Conservation (phyloP, 805 yeast genomes). For the Debaryomyces maramus region DNA sequence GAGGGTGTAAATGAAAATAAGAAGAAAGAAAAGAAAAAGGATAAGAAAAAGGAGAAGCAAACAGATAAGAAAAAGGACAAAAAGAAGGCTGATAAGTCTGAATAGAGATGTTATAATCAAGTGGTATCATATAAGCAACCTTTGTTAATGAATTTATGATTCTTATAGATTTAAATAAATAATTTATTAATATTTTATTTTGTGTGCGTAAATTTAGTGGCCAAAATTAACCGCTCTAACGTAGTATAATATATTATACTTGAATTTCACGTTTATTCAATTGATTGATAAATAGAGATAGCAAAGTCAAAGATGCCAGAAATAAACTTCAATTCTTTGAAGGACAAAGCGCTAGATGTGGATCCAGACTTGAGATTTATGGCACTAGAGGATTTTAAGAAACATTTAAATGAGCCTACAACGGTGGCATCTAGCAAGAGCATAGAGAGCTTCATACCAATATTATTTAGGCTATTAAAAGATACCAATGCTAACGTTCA, state of each 20-base stretch:
- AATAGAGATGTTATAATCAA: neutral
- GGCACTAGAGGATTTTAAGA: constrained; percentile 76
- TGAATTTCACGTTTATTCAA: neutral
- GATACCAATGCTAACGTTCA: constrained; percentile 75
- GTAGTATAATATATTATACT: no score
- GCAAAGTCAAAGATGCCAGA: constrained; percentile 19
- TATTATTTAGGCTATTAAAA: constrained; percentile 45
- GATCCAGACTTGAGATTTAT: constrained; percentile 84
- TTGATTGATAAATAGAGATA: neutral
- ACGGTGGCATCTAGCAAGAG: constrained; percentile 24
- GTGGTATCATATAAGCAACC: no score
- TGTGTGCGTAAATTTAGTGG: no score
- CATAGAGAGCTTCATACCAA: constrained; percentile 37
- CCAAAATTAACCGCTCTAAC: no score
- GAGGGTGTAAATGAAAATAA: constrained; percentile 13
- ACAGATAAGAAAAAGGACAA: constrained; percentile 1
- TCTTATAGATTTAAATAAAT: neutral
- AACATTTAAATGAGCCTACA: constrained; percentile 30
- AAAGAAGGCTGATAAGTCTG: neutral
- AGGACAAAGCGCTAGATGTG: constrained; percentile 55
- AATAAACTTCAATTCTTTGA: constrained; percentile 29
- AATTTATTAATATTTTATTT: no score
- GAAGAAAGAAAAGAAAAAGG: constrained; percentile 15
- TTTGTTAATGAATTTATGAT: neutral
- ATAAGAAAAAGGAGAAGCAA: constrained; percentile 13